These are phyloP conservation scores for Pythium folliculosum DNA, from an alignment of 352 stramenopile species.

Conservation along the genomic window DNA sequence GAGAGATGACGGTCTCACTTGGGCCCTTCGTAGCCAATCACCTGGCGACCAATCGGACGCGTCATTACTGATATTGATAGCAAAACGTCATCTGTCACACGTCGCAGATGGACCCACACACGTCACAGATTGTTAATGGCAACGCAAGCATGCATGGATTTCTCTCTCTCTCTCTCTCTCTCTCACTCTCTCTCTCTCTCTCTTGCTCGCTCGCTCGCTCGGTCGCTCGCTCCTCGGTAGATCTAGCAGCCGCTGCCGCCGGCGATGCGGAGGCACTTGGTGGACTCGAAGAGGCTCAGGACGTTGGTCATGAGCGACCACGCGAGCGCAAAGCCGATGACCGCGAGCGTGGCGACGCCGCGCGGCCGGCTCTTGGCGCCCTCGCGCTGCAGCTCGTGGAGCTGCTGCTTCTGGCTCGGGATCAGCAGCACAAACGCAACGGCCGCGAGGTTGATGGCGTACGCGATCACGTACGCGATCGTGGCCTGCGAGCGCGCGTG, in stretches of 20 bases:
- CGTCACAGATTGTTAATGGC: background rate
- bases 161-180: too few species aligned
- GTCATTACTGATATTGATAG: background rate
- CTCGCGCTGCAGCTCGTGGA: conserved; percentile 41
- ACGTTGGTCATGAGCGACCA: conserved; percentile 71
- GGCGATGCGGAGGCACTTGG: conserved; percentile 49
- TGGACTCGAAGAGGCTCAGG: conserved; percentile 51
- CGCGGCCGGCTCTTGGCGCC: conserved; percentile 48
- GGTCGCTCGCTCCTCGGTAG: background rate
- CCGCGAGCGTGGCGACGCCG: conserved; percentile 35
- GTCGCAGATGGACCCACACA: background rate
- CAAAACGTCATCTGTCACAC: background rate
- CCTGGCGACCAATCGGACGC: conserved; percentile 4
- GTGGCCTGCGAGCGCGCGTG: conserved; percentile 50
- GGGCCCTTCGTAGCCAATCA: conserved; percentile 3
- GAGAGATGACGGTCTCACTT: background rate
- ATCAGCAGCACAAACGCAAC: conserved; percentile 49
- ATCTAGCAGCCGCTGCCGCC: conserved; percentile 44
- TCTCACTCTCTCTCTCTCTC: too few species aligned
- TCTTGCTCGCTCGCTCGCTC: too few species aligned
- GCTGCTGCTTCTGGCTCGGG: conserved; percentile 52
- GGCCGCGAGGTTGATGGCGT: conserved; percentile 51
- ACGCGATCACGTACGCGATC: conserved; percentile 61
- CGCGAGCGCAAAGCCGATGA: conserved; percentile 47
- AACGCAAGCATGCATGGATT: too few species aligned